Evolutionary conservation across 345 rosid genomes (phyloP).

Genomic region (Hibiscus tridactylites): DNA sequence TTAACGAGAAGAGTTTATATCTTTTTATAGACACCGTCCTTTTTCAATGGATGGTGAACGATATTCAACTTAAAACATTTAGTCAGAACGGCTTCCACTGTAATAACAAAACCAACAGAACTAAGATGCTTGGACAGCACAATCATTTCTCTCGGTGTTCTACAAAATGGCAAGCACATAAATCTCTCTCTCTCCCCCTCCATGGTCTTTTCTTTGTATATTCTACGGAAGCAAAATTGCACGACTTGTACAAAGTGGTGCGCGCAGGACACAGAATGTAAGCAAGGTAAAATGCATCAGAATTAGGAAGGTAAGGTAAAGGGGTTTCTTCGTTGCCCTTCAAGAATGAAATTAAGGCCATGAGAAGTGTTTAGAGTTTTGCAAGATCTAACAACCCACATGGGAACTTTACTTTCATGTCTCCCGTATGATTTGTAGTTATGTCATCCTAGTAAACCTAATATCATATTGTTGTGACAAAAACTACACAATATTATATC

Average conservation of each 20-base stretch:
- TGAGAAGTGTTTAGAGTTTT: neutral
- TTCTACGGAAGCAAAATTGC: neutral
- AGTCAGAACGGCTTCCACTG: neutral
- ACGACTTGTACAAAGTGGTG: neutral
- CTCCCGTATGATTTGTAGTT: neutral
- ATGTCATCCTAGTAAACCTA: neutral
- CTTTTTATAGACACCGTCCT: neutral
- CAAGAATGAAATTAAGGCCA: neutral
- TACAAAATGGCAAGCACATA: neutral
- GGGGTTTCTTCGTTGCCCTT: neutral
- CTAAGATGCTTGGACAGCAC: neutral
- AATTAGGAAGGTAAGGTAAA: neutral
- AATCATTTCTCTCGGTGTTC: neutral
- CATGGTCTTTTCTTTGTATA: neutral
- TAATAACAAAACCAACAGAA: neutral
- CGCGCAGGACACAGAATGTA: neutral
- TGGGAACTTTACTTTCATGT: neutral
- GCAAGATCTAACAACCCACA: neutral
- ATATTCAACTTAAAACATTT: neutral
- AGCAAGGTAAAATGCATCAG: neutral
- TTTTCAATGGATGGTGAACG: neutral
- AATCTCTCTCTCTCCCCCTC: neutral
- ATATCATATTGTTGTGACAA: neutral
- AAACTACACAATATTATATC: no score
- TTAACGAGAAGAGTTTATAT: constrained; percentile 7